Conservation (phyloP, 208 protist species). For the Polymyxa betae region DNA sequence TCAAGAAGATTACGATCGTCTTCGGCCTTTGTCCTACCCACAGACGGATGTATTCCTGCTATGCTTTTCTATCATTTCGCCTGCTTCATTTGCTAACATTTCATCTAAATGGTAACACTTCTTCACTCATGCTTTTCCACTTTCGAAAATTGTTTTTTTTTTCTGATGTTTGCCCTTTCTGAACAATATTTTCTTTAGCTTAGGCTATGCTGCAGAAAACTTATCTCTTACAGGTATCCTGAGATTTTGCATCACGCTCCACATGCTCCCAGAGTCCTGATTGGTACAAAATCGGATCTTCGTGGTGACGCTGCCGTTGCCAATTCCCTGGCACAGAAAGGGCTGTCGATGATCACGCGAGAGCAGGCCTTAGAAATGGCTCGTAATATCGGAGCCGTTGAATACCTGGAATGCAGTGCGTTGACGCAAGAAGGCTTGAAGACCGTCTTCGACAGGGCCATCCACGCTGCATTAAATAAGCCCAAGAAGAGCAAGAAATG, state of each 20-base stretch:
- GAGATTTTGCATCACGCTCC: slow-evolving; percentile 80
- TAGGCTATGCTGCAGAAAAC: background rate
- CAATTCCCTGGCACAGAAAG: slow-evolving; percentile 69
- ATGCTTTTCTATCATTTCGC: slow-evolving; percentile 76
- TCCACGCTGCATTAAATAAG: slow-evolving; percentile 57
- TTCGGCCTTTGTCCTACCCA: slow-evolving; percentile 86
- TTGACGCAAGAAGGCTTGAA: slow-evolving; percentile 78
- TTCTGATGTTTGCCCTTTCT: background rate
- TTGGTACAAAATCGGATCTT: slow-evolving; percentile 87
- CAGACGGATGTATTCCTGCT: slow-evolving; percentile 81
- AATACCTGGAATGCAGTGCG: slow-evolving; percentile 87
- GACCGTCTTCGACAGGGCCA: slow-evolving; percentile 64
- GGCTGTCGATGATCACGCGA: slow-evolving; percentile 63
- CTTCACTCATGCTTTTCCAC: background rate
- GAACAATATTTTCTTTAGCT: background rate
- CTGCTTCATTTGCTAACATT: slow-evolving; percentile 79
- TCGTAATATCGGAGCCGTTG: slow-evolving; percentile 77
- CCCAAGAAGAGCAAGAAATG: slow-evolving; percentile 57
- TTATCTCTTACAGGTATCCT: slow-evolving; percentile 56
- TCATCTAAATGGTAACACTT: slow-evolving; percentile 60
- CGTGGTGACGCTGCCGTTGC: slow-evolving; percentile 73
- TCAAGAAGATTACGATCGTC: slow-evolving; percentile 87
- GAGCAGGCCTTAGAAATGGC: slow-evolving; percentile 72
- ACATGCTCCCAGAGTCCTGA: slow-evolving; percentile 78
- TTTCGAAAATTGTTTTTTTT: background rate